These are phyloP conservation scores for Tephrocybe sp. DNA, from an alignment of 768 basidiomycete species.

Conservation along the genomic window DNA sequence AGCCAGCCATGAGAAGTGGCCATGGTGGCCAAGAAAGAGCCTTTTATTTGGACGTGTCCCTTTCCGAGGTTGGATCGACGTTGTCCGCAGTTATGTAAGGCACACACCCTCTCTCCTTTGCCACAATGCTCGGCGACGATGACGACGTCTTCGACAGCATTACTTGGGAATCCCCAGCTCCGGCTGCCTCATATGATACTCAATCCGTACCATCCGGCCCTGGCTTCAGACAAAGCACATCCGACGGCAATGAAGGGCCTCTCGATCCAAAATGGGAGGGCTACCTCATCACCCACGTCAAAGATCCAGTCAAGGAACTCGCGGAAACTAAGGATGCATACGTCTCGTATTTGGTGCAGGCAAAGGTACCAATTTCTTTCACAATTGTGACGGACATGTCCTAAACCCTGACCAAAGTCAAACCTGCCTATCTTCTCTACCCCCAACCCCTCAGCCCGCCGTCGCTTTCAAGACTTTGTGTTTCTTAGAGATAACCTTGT, in stretches of 20 bases:
- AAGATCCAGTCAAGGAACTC: conserved; percentile 93
- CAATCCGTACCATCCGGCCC: conserved; percentile 53
- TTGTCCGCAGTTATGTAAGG: conserved; percentile 20
- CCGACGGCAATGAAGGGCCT: conserved; percentile 70
- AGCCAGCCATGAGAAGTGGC: conserved; percentile 13
- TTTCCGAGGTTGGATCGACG: conserved; percentile 20
- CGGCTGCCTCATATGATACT: conserved; percentile 48
- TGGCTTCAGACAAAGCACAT: conserved; percentile 81
- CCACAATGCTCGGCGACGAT: conserved; percentile 76
- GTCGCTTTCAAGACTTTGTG: conserved; percentile 96
- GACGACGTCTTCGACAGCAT: conserved; percentile 92
- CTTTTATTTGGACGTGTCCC: conserved; percentile 37
- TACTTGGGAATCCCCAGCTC: conserved; percentile 80
- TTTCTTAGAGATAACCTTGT: conserved; percentile 88
- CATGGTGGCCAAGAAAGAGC: conserved; percentile 20
- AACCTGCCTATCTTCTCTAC: conserved; percentile 86
- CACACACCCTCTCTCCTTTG: conserved; percentile 1
- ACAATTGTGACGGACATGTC: background rate
- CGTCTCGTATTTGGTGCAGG: conserved; percentile 89
- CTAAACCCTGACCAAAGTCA: conserved; percentile 53
- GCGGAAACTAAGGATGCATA: conserved; percentile 97
- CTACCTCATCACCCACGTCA: conserved; percentile 76
- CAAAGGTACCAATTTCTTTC: conserved; percentile 58
- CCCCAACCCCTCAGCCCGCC: conserved; percentile 69
- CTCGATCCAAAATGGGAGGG: conserved; percentile 92